Conservation (phyloP, 2,329 filamentous ascomycete genomes). For the Arachnopeziza araneosa region DNA sequence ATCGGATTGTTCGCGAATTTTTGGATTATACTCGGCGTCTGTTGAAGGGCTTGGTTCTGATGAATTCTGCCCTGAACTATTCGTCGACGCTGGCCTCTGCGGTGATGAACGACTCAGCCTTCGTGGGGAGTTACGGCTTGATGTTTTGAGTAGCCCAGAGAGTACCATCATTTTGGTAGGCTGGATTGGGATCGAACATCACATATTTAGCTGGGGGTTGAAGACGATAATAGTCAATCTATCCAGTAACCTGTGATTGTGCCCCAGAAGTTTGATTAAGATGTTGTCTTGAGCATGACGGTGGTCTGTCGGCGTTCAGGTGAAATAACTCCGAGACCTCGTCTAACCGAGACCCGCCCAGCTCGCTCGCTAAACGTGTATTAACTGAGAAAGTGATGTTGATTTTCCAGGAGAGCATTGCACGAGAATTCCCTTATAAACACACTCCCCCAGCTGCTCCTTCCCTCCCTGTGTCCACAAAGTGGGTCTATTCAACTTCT, state of each 20-base stretch:
- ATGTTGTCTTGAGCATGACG: too few relatives aligned
- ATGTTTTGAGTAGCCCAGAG: slow-evolving; percentile 41
- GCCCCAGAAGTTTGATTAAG: background rate
- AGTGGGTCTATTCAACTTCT: too few relatives aligned
- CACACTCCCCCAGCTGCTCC: too few relatives aligned
- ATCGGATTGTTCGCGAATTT: slow-evolving; percentile 52
- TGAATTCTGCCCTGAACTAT: slow-evolving; percentile 31
- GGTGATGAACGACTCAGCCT: slow-evolving; percentile 23
- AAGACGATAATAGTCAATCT: background rate
- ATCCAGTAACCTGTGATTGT: background rate
- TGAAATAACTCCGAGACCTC: too few relatives aligned
- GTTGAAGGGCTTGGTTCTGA: slow-evolving; percentile 12
- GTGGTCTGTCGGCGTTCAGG: too few relatives aligned
- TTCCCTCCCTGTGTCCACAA: too few relatives aligned
- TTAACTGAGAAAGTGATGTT: too few relatives aligned
- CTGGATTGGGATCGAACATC: slow-evolving; percentile 14
- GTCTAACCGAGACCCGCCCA: too few relatives aligned
- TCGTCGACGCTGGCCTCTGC: slow-evolving; percentile 21
- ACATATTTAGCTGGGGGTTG: slow-evolving; percentile 13
- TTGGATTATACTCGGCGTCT: slow-evolving; percentile 29
- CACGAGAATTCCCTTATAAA: too few relatives aligned
- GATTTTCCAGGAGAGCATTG: too few relatives aligned
- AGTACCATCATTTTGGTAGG: slow-evolving; percentile 42
- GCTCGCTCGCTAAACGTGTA: too few relatives aligned
- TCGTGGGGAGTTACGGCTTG: slow-evolving; percentile 31